Base-by-base conservation (phyloP, 2,329 filamentous ascomycete genomes). In the Diaporthe sp. region DNA sequence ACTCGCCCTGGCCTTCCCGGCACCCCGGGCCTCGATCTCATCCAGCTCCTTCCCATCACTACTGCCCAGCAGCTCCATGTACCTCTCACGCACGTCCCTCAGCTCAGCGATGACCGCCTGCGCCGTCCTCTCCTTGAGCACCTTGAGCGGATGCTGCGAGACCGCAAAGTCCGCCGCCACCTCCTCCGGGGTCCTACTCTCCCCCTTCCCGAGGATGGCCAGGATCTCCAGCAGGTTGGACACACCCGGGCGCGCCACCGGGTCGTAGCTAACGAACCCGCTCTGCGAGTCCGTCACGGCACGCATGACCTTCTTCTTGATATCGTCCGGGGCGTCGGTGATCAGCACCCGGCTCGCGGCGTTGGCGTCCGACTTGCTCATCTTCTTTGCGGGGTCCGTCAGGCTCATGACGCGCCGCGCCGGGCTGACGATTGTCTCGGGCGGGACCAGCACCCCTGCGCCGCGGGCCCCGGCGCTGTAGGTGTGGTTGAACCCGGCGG, bases 371-470 rank as follows among this genome's bases (percentile, higher is more conserved):
- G 95, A 98, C 84, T 99, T 99, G 74, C 95, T 98, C 97, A 99
- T 99, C 83, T 99, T 99, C 71, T 90, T 88, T 0, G 84, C 85
- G 0, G 97, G 96, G 15, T 94, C 87, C 71, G 90, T 92, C 31
- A 99, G 90, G 25, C 95, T 98, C 96, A 98, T 98, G 77, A 99
- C 90, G 77, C 96, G 92, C 80, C 94, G 94, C 2, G 94, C 91
- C 6, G 94, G 92, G 93, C 93, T 95, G 22, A 95, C 90, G 57
- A 97, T 86, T 1, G 94, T 94, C 79, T 93, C 86, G 0, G 95
- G 95, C 0, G 89, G 82, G 0, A 93, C 86, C 4, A 98, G 84
- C 19, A 86, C 88, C 15, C 28, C 37, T 44, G 2, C 4, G 1
- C 25, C 17, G 13, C 37, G 10, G 37, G 10, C 37, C 37, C 37